These are phyloP conservation scores for Colletotrichum incanum DNA, from an alignment of 2,329 filamentous ascomycete genomes.

Conservation along the genomic window DNA sequence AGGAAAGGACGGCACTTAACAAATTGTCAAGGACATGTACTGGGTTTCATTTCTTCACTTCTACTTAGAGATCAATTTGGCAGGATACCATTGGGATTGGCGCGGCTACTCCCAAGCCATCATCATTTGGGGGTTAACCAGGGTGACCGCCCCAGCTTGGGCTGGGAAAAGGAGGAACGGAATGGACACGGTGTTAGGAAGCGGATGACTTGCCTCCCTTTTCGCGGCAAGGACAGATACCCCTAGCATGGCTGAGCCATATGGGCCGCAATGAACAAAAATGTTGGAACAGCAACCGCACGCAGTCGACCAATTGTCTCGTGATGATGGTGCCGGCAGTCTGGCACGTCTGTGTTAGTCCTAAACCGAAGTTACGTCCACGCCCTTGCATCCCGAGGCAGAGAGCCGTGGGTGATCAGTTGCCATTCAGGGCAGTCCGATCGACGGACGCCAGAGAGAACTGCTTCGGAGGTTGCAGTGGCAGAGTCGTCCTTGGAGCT, in stretches of 20 bases:
- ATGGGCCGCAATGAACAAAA: slow-evolving; percentile 31
- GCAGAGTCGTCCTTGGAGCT: background rate
- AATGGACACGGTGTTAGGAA: slow-evolving; percentile 21
- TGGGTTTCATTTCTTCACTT: slow-evolving; percentile 10
- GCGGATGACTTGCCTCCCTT: slow-evolving; percentile 16
- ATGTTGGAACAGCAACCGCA: slow-evolving; percentile 29
- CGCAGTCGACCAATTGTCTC: slow-evolving; percentile 11
- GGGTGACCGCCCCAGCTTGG: slow-evolving; percentile 5
- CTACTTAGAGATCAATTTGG: slow-evolving; percentile 27
- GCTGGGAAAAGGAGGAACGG: slow-evolving; percentile 7
- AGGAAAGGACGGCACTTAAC: slow-evolving; percentile 26
- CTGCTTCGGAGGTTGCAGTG: slow-evolving; percentile 7
- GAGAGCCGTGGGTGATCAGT: slow-evolving; percentile 13
- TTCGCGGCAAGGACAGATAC: slow-evolving; percentile 29
- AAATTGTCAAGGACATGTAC: slow-evolving; percentile 30
- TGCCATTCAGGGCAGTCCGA: slow-evolving; percentile 21
- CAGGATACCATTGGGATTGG: slow-evolving; percentile 20
- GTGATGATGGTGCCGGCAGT: slow-evolving; percentile 6
- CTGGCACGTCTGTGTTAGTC: background rate
- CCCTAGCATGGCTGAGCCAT: slow-evolving; percentile 41
- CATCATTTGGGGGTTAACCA: background rate
- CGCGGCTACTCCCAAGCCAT: background rate
- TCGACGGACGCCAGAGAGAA: background rate
- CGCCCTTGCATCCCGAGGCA: slow-evolving; percentile 16
- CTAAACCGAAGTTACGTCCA: background rate